Base-by-base conservation (phyloP, 495 filamentous ascomycete genomes). In the Aspergillus conjunctus region DNA sequence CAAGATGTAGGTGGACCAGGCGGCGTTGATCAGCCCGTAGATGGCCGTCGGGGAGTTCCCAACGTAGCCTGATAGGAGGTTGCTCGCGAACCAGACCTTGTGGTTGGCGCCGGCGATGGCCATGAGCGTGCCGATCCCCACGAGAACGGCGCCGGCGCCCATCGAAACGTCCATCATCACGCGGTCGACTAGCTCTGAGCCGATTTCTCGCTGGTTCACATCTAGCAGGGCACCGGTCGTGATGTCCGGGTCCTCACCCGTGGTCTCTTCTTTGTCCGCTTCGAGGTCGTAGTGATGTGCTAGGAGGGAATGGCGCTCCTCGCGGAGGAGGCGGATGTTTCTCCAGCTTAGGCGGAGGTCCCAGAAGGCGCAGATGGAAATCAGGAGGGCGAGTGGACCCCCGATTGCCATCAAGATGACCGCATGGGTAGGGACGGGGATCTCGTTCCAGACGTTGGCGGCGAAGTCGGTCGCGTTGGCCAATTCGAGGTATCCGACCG, bases 381-480 rank as follows among this genome's bases (percentile, higher is more conserved):
- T 77, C 11, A 64, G 54, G 17, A 83, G 59, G 0, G 80, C 80
- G 9, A 78, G 32, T 1, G 75, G 76, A 0, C 79, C 81, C 1
- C 81, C 81, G 14, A 82, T 69, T 10, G 72, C 79, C 80, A 84
- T 82, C 6, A 83, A 63, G 17, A 74, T 71, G 9, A 76, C 68
- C 4, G 78, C 79, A 48, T 77, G 76, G 3, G 50, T 68, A 3
- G 81, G 79, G 2, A 81, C 71, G 0, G 80, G 81, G 33, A 73
- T 71, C 22, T 76, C 51, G 46, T 84, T 84, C 79, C 79, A 84
- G 7, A 81, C 77, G 44, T 84, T 84, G 14, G 81, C 80, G 0
- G 81, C 78, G 44, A 84, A 82, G 60, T 84, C 81, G 2, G 73
- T 78, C 0, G 78, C 79, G 51, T 84, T 84, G 44, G 78, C 79